These are phyloP conservation scores for Trapa bicornis DNA, from an alignment of 345 rosid species.

Conservation along the genomic window DNA sequence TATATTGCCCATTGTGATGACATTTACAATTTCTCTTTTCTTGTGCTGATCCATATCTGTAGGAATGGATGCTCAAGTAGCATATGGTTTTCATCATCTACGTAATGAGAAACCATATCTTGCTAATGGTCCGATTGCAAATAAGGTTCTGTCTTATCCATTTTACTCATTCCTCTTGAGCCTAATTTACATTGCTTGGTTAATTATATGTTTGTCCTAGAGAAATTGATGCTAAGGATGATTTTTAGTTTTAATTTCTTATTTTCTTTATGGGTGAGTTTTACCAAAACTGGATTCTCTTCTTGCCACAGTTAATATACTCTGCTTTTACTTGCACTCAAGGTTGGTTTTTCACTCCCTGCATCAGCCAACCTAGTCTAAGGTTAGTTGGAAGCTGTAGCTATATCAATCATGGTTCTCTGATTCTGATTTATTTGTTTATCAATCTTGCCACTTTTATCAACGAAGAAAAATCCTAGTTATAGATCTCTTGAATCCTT, in stretches of 20 bases:
- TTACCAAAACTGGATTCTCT: slow-evolving; percentile 6
- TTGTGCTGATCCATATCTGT: slow-evolving; percentile 4
- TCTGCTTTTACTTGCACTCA: slow-evolving; percentile 86
- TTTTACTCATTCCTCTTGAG: neutral
- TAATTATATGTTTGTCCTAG: neutral
- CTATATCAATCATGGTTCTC: slow-evolving; percentile 1
- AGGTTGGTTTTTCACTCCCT: slow-evolving; percentile 97
- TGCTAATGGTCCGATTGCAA: slow-evolving; percentile 88
- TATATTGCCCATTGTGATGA: neutral
- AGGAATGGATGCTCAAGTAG: slow-evolving; percentile 99
- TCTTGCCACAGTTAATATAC: slow-evolving; percentile 61
- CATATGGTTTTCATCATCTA: slow-evolving; percentile 89
- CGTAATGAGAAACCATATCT: slow-evolving; percentile 90
- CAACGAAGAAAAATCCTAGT: neutral
- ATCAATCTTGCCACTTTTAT: neutral
- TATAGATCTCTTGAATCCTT: too few relatives aligned
- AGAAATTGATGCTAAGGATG: neutral
- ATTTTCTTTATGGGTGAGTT: neutral
- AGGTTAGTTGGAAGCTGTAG: slow-evolving; percentile 38
- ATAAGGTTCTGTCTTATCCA: slow-evolving; percentile 46
- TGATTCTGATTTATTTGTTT: neutral
- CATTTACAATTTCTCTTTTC: neutral
- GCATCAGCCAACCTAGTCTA: slow-evolving; percentile 69
- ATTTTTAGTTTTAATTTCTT: neutral
- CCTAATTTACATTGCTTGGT: neutral